Percentiles rank a stretch among this genome's conserved stretches.
Evolutionary conservation across 2,329 filamentous ascomycete species (phyloP).

Genomic region (Furcasterigmium sp.): DNA sequence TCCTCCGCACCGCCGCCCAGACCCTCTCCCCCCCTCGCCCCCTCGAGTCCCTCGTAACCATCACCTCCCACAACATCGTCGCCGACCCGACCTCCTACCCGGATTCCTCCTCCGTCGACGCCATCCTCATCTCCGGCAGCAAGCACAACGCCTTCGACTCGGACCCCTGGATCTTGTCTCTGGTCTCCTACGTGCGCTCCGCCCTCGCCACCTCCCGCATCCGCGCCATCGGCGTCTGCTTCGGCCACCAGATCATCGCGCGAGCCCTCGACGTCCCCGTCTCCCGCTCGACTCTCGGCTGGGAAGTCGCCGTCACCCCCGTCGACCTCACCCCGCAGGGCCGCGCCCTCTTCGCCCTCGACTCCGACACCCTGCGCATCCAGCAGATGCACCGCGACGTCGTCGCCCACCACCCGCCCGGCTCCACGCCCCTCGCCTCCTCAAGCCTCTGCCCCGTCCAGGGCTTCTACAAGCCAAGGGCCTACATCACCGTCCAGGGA

Average conservation of each 20-base stretch:
- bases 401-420: constrained; percentile 58
- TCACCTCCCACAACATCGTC: constrained; percentile 69
- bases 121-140: constrained; percentile 73
- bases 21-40: constrained; percentile 33
- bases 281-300: constrained; percentile 61
- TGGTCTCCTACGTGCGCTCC: constrained; percentile 62
- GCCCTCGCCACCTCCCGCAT: constrained; percentile 58
- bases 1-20: constrained; percentile 51
- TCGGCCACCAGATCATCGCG: constrained; percentile 81
- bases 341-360: constrained; percentile 63
- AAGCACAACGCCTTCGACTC: constrained; percentile 70
- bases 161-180: constrained; percentile 68
- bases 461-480: constrained; percentile 65
- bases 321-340: constrained; percentile 54
- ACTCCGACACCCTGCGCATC: constrained; percentile 51
- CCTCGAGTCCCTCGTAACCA: constrained; percentile 42
- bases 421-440: constrained; percentile 57
- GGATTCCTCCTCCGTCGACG: constrained; percentile 68
- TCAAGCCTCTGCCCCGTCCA: constrained; percentile 69
- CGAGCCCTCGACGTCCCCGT: constrained; percentile 66
- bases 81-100: constrained; percentile 63
- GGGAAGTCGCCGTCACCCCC: constrained; percentile 74
- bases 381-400: constrained; percentile 87
- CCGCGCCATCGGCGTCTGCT: constrained; percentile 75
- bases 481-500: constrained; percentile 73